Evolutionary conservation across 2,329 filamentous ascomycete species (phyloP).

Genomic region (Beauveria scarabaeidicola): DNA sequence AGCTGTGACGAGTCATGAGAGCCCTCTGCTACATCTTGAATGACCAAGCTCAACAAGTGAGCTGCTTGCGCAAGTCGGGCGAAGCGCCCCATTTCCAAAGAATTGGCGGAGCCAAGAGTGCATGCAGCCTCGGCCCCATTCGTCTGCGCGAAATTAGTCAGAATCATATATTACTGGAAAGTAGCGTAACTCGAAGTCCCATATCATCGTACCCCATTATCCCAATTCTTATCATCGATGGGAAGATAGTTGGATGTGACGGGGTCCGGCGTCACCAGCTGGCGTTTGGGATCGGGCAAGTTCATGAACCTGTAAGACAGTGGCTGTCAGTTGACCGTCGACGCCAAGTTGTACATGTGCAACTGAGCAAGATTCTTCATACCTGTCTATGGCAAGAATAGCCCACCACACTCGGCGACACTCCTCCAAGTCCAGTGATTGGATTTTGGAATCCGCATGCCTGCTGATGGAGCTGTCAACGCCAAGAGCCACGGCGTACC

Average conservation of each 20-base stretch:
- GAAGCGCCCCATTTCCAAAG: slow-evolving; percentile 10
- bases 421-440: slow-evolving; percentile 12
- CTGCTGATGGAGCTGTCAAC: slow-evolving; percentile 10
- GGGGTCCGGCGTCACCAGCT: slow-evolving; percentile 14
- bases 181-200: too few relatives aligned
- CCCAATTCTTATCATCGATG: slow-evolving; percentile 11
- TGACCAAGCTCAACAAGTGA: slow-evolving; percentile 13
- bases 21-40: slow-evolving; percentile 9
- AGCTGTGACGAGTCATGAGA: slow-evolving; percentile 10
- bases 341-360: neutral
- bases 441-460: neutral
- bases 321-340: neutral
- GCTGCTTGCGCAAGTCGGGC: slow-evolving; percentile 16
- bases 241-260: slow-evolving; percentile 8
- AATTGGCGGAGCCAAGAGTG: slow-evolving; percentile 11
- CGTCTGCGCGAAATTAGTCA: neutral
- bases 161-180: neutral
- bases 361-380: neutral
- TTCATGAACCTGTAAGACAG: slow-evolving; percentile 5
- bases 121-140: neutral
- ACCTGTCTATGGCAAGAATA: slow-evolving; percentile 14
- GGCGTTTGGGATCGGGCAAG: slow-evolving; percentile 3
- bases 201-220: slow-evolving; percentile 8
- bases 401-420: slow-evolving; percentile 14
- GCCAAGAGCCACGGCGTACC: slow-evolving; percentile 10